Evolutionary conservation across 139 green algal genomes (phyloP).

Genomic region (Gonium pectorale): DNA sequence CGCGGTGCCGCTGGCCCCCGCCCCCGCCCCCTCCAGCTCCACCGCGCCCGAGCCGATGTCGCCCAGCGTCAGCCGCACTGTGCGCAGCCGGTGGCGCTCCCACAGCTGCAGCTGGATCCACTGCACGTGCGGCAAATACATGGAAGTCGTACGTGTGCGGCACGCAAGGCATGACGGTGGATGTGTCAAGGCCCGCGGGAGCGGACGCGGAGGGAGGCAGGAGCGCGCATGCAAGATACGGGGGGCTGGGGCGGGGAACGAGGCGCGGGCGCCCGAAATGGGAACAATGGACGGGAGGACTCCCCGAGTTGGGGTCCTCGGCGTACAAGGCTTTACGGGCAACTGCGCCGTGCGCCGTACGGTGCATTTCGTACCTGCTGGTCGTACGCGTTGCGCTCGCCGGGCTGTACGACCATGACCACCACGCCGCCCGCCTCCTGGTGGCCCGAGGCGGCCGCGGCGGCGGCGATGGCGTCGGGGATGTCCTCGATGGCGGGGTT

Average conservation of each 20-base stretch:
- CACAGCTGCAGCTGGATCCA: constrained; percentile 89
- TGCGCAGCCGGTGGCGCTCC: constrained; percentile 78
- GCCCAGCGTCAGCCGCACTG: constrained; percentile 76
- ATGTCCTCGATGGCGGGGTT: constrained; percentile 79
- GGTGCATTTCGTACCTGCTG: constrained; percentile 73
- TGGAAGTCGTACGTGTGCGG: not conserved
- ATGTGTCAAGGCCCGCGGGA: too few relatives aligned
- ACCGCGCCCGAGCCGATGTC: constrained; percentile 67
- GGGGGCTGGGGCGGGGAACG: too few relatives aligned
- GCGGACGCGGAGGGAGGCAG: too few relatives aligned
- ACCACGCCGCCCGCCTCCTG: constrained; percentile 63
- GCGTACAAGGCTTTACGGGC: not conserved
- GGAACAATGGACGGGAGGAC: too few relatives aligned
- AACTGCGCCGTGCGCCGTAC: not conserved
- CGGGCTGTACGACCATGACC: constrained; percentile 94
- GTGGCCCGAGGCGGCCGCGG: constrained; percentile 47
- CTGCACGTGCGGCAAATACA: constrained; percentile 51
- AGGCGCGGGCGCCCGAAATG: too few relatives aligned
- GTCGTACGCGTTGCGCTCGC: constrained; percentile 94
- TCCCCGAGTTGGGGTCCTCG: too few relatives aligned
- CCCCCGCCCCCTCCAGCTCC: constrained; percentile 46
- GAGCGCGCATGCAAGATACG: too few relatives aligned
- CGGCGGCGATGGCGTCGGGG: constrained; percentile 51
- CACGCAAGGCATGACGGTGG: too few relatives aligned
- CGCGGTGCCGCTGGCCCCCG: not conserved